Conservation (phyloP, 257 asterid genomes). For the Oldenlandia corymbosa region DNA sequence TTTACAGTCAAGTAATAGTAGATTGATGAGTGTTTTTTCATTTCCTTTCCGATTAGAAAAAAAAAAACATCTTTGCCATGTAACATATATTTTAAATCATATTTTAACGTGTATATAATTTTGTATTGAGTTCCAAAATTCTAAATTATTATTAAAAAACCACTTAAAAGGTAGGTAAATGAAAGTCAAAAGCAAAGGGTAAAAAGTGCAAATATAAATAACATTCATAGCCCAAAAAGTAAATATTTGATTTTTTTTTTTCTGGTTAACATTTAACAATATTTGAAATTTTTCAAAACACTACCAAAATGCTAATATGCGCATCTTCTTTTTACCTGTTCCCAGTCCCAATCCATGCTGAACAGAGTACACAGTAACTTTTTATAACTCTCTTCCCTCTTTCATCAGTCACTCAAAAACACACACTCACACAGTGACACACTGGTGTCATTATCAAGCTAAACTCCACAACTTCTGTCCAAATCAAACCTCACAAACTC, state of each 20-base stretch:
- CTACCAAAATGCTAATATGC: slow-evolving; percentile 16
- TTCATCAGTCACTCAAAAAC: slow-evolving; percentile 2
- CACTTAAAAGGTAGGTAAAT: no score
- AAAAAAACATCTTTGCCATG: no score
- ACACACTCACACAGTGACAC: slow-evolving; percentile 7
- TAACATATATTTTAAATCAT: no score
- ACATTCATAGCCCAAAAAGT: neutral
- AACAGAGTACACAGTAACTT: neutral
- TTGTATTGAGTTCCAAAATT: no score
- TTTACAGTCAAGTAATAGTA: no score
- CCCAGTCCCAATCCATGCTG: neutral
- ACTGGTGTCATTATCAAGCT: slow-evolving; percentile 6
- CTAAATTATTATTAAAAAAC: no score
- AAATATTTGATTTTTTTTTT: neutral
- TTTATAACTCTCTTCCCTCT: neutral
- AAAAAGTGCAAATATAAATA: no score
- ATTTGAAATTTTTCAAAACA: neutral
- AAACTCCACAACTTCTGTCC: slow-evolving; percentile 3
- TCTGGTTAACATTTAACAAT: no score
- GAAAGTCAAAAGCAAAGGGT: no score
- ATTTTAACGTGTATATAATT: no score
- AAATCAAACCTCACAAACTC: neutral
- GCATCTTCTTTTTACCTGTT: slow-evolving; percentile 12
- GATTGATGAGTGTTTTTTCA: no score
- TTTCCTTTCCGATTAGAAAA: no score